Conservation (phyloP, 768 basidiomycete genomes). For the Russula vinacea region DNA sequence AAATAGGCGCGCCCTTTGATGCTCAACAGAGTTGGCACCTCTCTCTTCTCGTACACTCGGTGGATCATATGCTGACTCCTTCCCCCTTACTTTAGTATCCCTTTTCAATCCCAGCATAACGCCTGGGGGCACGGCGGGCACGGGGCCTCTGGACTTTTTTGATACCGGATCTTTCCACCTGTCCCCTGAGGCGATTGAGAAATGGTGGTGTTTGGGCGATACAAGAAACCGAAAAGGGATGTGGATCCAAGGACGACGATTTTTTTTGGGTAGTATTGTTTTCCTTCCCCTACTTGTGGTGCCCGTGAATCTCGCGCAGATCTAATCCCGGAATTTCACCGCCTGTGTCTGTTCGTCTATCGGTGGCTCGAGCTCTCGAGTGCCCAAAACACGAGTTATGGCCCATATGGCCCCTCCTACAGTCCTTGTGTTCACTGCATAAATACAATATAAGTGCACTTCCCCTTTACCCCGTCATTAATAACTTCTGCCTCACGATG, state of each 20-base stretch:
- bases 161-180: slow-evolving; percentile 37
- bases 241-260: slow-evolving; percentile 72
- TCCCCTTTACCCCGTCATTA: not conserved
- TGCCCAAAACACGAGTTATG: not conserved
- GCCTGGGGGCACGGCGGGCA: slow-evolving; percentile 47
- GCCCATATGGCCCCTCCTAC: not conserved
- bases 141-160: slow-evolving; percentile 72
- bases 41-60: slow-evolving; percentile 4
- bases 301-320: not conserved
- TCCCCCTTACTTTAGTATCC: slow-evolving; percentile 6
- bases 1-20: slow-evolving; percentile 65
- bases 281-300: not conserved
- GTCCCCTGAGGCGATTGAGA: slow-evolving; percentile 63
- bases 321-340: not conserved
- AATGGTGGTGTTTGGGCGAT: slow-evolving; percentile 89
- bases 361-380: not conserved
- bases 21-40: slow-evolving; percentile 64
- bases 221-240: slow-evolving; percentile 57
- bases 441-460: not conserved
- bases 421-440: not conserved
- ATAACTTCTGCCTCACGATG: slow-evolving; percentile 5
- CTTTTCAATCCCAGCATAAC: slow-evolving; percentile 30
- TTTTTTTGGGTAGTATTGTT: slow-evolving; percentile 17
- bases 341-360: not conserved
- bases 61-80: slow-evolving; percentile 7